Evolutionary conservation across 139 green algal species (phyloP).

Genomic region (Zygnema cylindricum): DNA sequence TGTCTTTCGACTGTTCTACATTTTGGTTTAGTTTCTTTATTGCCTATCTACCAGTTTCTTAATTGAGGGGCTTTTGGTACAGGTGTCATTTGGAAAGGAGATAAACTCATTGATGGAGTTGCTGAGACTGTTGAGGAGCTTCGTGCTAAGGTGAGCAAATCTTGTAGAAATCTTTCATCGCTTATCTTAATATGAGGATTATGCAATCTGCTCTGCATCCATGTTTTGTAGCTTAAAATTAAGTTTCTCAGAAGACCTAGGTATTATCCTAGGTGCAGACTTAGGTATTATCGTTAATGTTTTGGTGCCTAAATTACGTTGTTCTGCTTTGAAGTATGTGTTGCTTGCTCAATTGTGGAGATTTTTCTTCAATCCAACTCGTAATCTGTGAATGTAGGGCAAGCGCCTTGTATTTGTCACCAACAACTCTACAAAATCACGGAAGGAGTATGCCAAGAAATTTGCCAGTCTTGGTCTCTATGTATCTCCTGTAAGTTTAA

Average conservation of each 20-base stretch:
- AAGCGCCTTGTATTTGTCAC: conserved; percentile 99
- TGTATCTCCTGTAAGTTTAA: conserved; percentile 71
- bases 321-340: not conserved
- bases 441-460: conserved; percentile 87
- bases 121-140: conserved; percentile 95
- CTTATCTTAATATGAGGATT: too few species aligned
- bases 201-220: too few species aligned
- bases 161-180: too few species aligned
- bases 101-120: conserved; percentile 95
- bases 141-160: conserved; percentile 72
- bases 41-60: not conserved
- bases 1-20: too few species aligned
- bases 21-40: too few species aligned
- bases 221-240: too few species aligned
- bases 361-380: not conserved
- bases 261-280: too few species aligned
- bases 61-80: not conserved
- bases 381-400: conserved; percentile 72
- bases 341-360: not conserved
- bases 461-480: conserved; percentile 91
- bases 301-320: not conserved
- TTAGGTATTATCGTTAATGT: not conserved
- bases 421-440: conserved; percentile 99
- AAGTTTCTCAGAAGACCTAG: too few species aligned
- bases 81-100: conserved; percentile 96